Evolutionary conservation across 352 stramenopile species (phyloP), one percentile per base, ranked within the genome.

Genomic region (Elongisporangium undulatum): DNA sequence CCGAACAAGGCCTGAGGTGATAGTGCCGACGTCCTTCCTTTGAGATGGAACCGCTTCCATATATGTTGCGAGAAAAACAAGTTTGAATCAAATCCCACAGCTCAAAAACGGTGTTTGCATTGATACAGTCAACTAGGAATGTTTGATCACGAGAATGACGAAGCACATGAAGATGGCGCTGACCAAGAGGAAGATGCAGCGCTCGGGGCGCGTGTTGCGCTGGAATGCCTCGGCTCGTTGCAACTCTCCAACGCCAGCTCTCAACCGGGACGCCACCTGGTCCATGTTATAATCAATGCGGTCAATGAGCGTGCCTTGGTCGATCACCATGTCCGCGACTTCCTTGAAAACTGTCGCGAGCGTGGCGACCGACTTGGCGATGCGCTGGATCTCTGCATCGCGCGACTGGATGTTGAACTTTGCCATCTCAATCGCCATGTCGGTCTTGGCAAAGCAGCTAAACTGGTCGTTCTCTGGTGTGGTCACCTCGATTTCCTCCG

Each of bases 201-300:
- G 75, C 66, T 90, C 73, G 1, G 85, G 75, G 2, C 85, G 62
- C 34, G 82, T 84, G 59, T 85, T 88, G 62, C 70, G 69, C 64
- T 94, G 65, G 59, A 79, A 87, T 51, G 70, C 67, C 51, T 94
- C 85, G 5, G 82, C 85, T 4, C 67, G 67, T 3, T 79, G 70
- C 17, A 94, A 71, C 65, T 91, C 67, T 16, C 77, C 70, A 21
- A 91, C 59, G 17, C 82, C 81, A 0, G 79, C 79, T 12, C 80
- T 79, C 67, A 87, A 77, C 20, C 72, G 69, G 9, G 67, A 69
- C 5, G 83, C 80, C 19, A 89, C 79, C 77, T 91, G 79, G 29
- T 90, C 79, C 80, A 94, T 92, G 71, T 94, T 94, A 74, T 90
- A 94, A 68, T 94, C 85, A 58, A 94, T 94, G 6, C 85, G 76